Conservation (phyloP, 2,329 filamentous ascomycete species). For the Moelleriella libera region DNA sequence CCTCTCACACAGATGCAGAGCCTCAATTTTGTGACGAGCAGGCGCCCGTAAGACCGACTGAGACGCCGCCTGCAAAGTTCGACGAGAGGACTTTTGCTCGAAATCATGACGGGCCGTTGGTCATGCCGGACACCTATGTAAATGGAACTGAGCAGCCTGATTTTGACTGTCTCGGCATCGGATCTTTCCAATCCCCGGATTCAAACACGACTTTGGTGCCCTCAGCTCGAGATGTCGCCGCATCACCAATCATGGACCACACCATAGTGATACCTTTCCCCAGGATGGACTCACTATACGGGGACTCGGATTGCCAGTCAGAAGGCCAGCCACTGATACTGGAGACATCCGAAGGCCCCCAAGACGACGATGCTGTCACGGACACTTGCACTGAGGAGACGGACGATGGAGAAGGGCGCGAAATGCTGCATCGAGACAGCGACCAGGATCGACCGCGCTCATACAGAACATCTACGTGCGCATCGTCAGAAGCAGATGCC, state of each 20-base stretch:
- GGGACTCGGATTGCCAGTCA: constrained; percentile 22
- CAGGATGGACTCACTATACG: constrained; percentile 19
- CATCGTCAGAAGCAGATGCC: constrained; percentile 20
- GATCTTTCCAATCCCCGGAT: constrained; percentile 14
- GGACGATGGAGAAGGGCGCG: constrained; percentile 15
- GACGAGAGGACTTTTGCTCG: background rate
- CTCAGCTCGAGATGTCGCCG: constrained; percentile 15
- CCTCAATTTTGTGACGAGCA: too few relatives aligned
- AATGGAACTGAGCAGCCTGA: background rate
- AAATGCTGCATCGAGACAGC: constrained; percentile 14
- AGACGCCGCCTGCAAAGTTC: too few relatives aligned
- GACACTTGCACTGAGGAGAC: constrained; percentile 22
- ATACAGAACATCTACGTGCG: constrained; percentile 23
- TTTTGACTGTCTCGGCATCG: constrained; percentile 3
- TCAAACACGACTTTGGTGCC: constrained; percentile 36
- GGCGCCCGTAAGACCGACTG: too few relatives aligned
- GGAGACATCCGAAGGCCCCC: constrained; percentile 9
- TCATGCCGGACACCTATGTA: background rate
- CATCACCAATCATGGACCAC: constrained; percentile 2
- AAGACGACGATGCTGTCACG: constrained; percentile 18
- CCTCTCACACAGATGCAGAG: background rate
- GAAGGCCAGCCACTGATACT: constrained; percentile 9
- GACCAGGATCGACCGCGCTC: constrained; percentile 16
- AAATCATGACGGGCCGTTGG: background rate
- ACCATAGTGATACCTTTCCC: constrained; percentile 17